Percentiles rank a stretch among this genome's conserved stretches.
phyloP scores from a whole-genome alignment of 306 rosid species.

The Dalbergia oliveri region DNA sequence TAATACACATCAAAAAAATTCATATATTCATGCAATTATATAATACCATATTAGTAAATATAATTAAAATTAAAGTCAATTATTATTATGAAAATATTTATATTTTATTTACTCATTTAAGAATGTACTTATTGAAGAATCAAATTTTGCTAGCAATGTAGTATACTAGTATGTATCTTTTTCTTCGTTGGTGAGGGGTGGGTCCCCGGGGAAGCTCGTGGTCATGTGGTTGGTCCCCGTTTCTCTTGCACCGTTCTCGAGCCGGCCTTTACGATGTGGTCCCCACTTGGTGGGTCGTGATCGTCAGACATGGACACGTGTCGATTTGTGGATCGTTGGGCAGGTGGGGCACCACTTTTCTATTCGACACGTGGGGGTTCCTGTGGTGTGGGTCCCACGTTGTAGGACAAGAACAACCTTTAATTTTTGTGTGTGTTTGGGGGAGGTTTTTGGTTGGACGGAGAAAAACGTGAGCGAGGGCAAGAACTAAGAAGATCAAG shows the following conservation, averaged over 20 bases:
- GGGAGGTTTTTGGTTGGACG: conserved; percentile 2
- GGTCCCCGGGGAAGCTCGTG: conserved; percentile 41
- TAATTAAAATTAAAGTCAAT: too few relatives aligned
- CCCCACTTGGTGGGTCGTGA: background rate
- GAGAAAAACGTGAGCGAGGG: conserved; percentile 30
- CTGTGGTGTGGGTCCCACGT: background rate
- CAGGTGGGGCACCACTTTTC: conserved; percentile 47
- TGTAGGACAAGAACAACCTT: conserved; percentile 17
- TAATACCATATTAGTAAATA: too few relatives aligned
- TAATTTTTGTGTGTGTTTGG: conserved; percentile 11
- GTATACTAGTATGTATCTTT: background rate
- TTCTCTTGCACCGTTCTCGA: conserved; percentile 41
- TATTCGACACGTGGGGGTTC: conserved; percentile 45
- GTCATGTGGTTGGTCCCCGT: conserved; percentile 50
- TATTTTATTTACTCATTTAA: too few relatives aligned
- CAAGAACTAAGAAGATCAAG: background rate
- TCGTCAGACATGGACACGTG: conserved; percentile 14
- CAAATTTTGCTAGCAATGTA: too few relatives aligned
- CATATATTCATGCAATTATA: too few relatives aligned
- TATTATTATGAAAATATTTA: too few relatives aligned
- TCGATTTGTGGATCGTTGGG: background rate
- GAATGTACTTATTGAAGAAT: too few relatives aligned
- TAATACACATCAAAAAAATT: too few relatives aligned
- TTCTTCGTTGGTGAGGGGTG: conserved; percentile 37
- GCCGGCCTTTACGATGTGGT: conserved; percentile 43